phyloP scores from a whole-genome alignment of 2,329 filamentous ascomycete species.

The Colletotrichum higginsianum region DNA sequence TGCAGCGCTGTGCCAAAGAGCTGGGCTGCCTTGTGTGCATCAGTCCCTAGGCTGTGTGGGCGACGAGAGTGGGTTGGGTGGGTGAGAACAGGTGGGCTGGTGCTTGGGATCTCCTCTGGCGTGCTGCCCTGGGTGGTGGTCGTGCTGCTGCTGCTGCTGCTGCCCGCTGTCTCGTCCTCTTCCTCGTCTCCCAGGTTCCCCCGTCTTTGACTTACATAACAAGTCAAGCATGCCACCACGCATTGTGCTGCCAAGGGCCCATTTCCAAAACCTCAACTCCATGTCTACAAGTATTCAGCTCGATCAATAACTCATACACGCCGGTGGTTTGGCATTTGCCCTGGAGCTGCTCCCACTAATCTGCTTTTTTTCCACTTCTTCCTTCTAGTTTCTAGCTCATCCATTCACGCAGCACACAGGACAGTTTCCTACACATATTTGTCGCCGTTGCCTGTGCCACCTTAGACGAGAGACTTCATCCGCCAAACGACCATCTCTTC shows the following conservation, averaged over 20 bases:
- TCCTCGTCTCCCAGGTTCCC: constrained; percentile 39
- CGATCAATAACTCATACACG: constrained; percentile 34
- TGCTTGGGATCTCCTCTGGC: constrained; percentile 12
- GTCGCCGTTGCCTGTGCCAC: constrained; percentile 19
- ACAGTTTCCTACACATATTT: background rate
- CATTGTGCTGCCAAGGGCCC: constrained; percentile 37
- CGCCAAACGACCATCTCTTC: constrained; percentile 8
- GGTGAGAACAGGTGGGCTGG: constrained; percentile 35
- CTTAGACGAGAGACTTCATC: background rate
- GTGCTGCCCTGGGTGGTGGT: background rate
- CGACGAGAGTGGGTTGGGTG: constrained; percentile 36
- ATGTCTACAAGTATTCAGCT: constrained; percentile 40
- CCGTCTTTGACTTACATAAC: constrained; percentile 43
- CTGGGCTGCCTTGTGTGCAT: constrained; percentile 19
- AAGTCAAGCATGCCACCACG: constrained; percentile 43
- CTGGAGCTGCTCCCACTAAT: constrained; percentile 18
- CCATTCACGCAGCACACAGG: constrained; percentile 7
- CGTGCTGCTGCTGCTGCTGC: background rate
- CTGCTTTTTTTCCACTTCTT: constrained; percentile 18
- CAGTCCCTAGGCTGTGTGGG: constrained; percentile 25
- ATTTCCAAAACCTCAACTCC: constrained; percentile 38
- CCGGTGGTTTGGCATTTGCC: constrained; percentile 18
- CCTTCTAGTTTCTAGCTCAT: constrained; percentile 20
- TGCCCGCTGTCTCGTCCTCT: constrained; percentile 21
- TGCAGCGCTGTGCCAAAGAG: constrained; percentile 19